Evolutionary conservation across 768 basidiomycete species (phyloP).

Genomic region (Boletellus sp.): DNA sequence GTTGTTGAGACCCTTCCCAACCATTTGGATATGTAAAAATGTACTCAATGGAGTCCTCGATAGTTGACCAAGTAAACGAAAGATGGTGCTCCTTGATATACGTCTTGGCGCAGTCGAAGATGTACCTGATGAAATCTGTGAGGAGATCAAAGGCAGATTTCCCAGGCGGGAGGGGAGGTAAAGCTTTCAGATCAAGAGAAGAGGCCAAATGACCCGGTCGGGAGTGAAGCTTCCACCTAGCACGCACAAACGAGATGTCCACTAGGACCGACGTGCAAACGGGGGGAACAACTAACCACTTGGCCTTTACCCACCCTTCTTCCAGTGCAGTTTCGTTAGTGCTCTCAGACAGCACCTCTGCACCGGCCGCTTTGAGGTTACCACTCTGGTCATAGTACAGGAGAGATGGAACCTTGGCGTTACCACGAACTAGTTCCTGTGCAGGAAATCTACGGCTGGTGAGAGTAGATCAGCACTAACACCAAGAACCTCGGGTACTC

Average conservation of each 20-base stretch:
- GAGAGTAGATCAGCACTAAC: no score
- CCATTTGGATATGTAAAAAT: constrained; percentile 26
- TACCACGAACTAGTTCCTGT: constrained; percentile 36
- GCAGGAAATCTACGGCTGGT: constrained; percentile 33
- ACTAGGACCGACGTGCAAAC: not conserved
- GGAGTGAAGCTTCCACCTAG: constrained; percentile 20
- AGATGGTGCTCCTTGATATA: constrained; percentile 19
- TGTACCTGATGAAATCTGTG: constrained; percentile 21
- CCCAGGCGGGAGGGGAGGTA: constrained; percentile 27
- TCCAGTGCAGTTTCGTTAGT: constrained; percentile 34
- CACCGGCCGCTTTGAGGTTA: constrained; percentile 34
- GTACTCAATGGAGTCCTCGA: constrained; percentile 13
- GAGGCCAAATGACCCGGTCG: constrained; percentile 5
- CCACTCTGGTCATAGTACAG: constrained; percentile 40
- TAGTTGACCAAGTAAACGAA: constrained; percentile 8
- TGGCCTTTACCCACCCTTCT: constrained; percentile 14
- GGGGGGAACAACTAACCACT: constrained; percentile 12
- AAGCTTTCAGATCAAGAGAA: constrained; percentile 15
- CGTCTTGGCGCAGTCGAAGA: constrained; percentile 10
- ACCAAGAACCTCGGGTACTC: no score
- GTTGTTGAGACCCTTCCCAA: constrained; percentile 24
- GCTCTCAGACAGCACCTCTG: constrained; percentile 33
- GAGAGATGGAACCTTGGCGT: constrained; percentile 43
- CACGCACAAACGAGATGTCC: not conserved
- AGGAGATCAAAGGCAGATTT: constrained; percentile 16